phyloP scores from a whole-genome alignment of 2,329 filamentous ascomycete species.

The Colletotrichum brevisporum region DNA sequence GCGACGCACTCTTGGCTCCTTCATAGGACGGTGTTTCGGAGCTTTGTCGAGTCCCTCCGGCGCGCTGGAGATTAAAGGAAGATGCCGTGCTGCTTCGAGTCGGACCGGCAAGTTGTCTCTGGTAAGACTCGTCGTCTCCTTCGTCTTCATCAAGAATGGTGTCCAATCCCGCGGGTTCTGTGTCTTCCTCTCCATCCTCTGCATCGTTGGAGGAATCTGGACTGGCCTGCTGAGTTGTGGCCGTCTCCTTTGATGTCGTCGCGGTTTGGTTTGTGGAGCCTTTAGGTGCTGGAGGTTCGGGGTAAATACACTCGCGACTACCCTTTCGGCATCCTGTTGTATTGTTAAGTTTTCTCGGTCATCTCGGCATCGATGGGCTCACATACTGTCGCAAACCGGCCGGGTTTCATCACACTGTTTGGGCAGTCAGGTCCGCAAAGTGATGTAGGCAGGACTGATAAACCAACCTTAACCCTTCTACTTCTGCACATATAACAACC shows the following conservation, averaged over 20 bases:
- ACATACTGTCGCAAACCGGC: slow-evolving; percentile 85
- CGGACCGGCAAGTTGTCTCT: slow-evolving; percentile 44
- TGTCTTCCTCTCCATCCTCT: slow-evolving; percentile 61
- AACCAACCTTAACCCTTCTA: slow-evolving; percentile 82
- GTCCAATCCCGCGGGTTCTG: slow-evolving; percentile 57
- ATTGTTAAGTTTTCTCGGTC: slow-evolving; percentile 45
- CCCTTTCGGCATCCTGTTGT: slow-evolving; percentile 88
- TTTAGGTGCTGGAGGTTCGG: slow-evolving; percentile 73
- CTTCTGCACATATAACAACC: slow-evolving; percentile 94
- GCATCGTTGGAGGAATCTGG: slow-evolving; percentile 69
- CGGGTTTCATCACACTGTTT: slow-evolving; percentile 88
- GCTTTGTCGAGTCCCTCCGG: slow-evolving; percentile 55
- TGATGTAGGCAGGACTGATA: neutral
- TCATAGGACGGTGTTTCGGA: slow-evolving; percentile 70
- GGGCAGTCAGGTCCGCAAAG: slow-evolving; percentile 36
- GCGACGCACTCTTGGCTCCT: slow-evolving; percentile 66
- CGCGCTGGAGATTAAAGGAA: slow-evolving; percentile 52
- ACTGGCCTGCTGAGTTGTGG: slow-evolving; percentile 58
- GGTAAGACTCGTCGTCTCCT: slow-evolving; percentile 42
- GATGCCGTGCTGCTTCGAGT: slow-evolving; percentile 57
- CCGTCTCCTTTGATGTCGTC: slow-evolving; percentile 56
- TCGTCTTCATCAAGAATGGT: slow-evolving; percentile 71
- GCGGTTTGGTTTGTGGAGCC: slow-evolving; percentile 50
- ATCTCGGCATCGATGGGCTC: slow-evolving; percentile 31
- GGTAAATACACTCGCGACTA: slow-evolving; percentile 90